These are phyloP conservation scores for Leccinum rimulosum DNA, from an alignment of 768 basidiomycete genomes.

Conservation along the genomic window DNA sequence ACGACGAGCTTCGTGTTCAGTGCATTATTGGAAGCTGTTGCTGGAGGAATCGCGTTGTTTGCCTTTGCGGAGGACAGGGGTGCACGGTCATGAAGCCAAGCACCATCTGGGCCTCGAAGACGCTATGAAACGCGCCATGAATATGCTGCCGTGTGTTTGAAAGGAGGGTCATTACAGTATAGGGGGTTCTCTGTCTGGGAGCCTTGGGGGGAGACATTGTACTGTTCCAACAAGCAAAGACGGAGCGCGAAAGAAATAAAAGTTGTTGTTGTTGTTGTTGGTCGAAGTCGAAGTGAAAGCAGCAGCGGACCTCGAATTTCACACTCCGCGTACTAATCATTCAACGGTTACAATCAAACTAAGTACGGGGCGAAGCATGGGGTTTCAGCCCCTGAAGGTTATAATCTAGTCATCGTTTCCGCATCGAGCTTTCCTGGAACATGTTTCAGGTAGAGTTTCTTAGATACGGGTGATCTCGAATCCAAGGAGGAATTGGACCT, in stretches of 20 bases:
- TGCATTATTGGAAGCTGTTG: slow-evolving; percentile 25
- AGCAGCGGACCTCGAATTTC: slow-evolving; percentile 16
- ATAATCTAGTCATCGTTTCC: no score
- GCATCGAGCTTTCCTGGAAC: not conserved
- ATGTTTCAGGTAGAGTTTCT: not conserved
- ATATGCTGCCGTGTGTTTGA: not conserved
- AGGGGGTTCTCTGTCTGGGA: slow-evolving; percentile 41
- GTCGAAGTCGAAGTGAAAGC: not conserved
- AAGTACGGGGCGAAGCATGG: no score
- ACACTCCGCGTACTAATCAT: slow-evolving; percentile 10
- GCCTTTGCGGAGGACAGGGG: slow-evolving; percentile 37
- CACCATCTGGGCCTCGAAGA: slow-evolving; percentile 56
- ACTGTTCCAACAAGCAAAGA: not conserved
- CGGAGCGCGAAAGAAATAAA: not conserved
- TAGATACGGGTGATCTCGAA: not conserved
- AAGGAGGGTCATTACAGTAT: slow-evolving; percentile 32
- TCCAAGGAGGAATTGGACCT: no score
- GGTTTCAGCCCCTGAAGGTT: no score
- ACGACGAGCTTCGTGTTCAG: slow-evolving; percentile 65
- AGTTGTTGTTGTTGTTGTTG: not conserved
- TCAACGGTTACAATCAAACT: no score
- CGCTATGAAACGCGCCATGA: slow-evolving; percentile 42
- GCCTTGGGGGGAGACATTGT: slow-evolving; percentile 26
- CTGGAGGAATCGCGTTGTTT: slow-evolving; percentile 23
- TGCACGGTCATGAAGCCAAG: slow-evolving; percentile 78